These are phyloP conservation scores for Aspergillus glaucus DNA, from an alignment of 2,329 filamentous ascomycete genomes.

Conservation along the genomic window DNA sequence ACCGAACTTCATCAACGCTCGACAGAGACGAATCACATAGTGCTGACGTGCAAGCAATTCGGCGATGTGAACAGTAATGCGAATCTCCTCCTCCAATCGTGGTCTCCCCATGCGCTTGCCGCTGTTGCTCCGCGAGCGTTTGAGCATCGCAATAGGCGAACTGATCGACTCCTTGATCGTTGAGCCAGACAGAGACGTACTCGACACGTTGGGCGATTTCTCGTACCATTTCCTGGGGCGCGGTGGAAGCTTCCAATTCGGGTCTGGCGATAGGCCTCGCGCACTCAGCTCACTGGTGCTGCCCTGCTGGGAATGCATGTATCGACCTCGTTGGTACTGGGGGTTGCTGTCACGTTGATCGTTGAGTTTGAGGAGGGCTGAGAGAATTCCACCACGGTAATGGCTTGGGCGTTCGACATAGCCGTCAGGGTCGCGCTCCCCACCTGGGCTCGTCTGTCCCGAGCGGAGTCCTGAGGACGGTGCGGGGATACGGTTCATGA, in stretches of 20 bases:
- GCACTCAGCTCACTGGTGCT: constrained; percentile 27
- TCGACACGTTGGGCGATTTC: constrained; percentile 31
- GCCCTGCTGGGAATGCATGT: constrained; percentile 24
- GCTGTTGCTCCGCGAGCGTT: constrained; percentile 32
- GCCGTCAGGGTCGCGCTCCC: constrained; percentile 47
- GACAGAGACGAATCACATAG: constrained; percentile 80
- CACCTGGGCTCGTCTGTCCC: constrained; percentile 27
- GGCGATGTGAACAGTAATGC: constrained; percentile 57
- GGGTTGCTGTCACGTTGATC: constrained; percentile 42
- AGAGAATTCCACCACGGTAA: constrained; percentile 68
- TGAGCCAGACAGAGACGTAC: constrained; percentile 26
- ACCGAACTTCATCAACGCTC: constrained; percentile 83
- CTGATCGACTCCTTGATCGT: constrained; percentile 24
- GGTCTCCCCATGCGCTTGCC: constrained; percentile 27
- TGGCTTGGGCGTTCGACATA: constrained; percentile 62
- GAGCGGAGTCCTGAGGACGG: constrained; percentile 27
- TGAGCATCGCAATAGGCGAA: constrained; percentile 26
- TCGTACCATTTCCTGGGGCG: constrained; percentile 36
- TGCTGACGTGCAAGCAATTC: constrained; percentile 72
- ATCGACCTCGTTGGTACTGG: constrained; percentile 18
- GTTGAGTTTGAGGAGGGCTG: constrained; percentile 66
- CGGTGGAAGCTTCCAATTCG: constrained; percentile 23
- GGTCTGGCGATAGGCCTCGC: constrained; percentile 27
- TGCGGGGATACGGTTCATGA: constrained; percentile 28
- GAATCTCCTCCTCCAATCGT: constrained; percentile 46